Evolutionary conservation across 2,329 filamentous ascomycete genomes (phyloP).

Genomic region (Phaeosphaeriaceae sp.): DNA sequence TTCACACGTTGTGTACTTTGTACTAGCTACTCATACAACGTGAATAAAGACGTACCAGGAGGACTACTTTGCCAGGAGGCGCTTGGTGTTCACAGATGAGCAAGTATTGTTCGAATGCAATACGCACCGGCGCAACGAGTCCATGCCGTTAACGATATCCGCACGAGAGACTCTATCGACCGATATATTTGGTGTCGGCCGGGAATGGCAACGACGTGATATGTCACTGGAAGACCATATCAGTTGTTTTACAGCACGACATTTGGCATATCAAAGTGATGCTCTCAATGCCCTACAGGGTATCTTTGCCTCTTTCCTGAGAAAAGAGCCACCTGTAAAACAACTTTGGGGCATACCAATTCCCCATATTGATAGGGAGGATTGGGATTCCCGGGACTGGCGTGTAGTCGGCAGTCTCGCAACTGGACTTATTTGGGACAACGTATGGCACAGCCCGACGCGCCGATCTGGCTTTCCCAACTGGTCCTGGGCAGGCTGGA

Average conservation of each 20-base stretch:
- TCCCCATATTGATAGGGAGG: background rate
- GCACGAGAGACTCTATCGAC: background rate
- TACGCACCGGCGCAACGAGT: background rate
- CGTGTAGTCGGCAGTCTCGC: background rate
- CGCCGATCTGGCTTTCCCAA: background rate
- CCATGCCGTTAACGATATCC: background rate
- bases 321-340: background rate
- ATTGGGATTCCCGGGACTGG: too few species aligned
- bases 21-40: background rate
- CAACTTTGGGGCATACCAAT: background rate
- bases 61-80: background rate
- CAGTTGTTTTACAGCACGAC: background rate
- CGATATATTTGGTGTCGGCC: background rate
- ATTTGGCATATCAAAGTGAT: background rate
- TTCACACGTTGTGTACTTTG: background rate
- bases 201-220: background rate
- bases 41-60: slow-evolving; percentile 4
- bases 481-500: slow-evolving; percentile 3
- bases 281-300: background rate
- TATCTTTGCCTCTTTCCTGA: background rate
- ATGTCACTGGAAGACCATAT: background rate
- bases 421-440: background rate
- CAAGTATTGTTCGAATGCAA: slow-evolving; percentile 2
- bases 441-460: background rate
- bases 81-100: slow-evolving; percentile 4